Conservation (phyloP, 495 filamentous ascomycete species). For the Letharia lupina region DNA sequence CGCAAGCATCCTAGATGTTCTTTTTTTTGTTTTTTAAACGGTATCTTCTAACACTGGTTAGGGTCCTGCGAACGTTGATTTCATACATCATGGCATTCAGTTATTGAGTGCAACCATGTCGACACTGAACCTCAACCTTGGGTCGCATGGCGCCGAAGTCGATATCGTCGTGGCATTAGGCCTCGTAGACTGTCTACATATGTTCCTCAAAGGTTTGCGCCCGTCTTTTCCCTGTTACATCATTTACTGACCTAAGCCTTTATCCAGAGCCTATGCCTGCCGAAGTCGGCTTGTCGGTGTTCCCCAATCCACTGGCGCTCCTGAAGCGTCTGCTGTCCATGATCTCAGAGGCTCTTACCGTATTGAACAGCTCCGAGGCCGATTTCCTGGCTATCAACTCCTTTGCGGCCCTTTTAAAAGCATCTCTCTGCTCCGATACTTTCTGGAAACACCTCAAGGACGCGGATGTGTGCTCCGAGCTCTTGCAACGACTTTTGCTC, state of each 20-base stretch:
- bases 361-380: constrained; percentile 13
- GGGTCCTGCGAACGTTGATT: constrained; percentile 32
- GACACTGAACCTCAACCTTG: constrained; percentile 14
- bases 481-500: constrained; percentile 36
- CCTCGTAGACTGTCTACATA: constrained; percentile 28
- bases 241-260: constrained; percentile 16
- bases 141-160: constrained; percentile 15
- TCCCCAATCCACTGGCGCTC: constrained; percentile 26
- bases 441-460: constrained; percentile 54
- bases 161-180: constrained; percentile 18
- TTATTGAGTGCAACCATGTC: constrained; percentile 38
- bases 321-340: constrained; percentile 25
- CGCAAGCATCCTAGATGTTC: constrained; percentile 11
- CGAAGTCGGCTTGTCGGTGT: constrained; percentile 14
- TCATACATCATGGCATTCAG: constrained; percentile 39
- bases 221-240: constrained; percentile 16
- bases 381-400: constrained; percentile 41
- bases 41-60: constrained; percentile 20
- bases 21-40: neutral
- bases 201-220: constrained; percentile 33
- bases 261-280: constrained; percentile 20
- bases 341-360: constrained; percentile 9
- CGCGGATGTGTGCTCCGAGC: constrained; percentile 34
- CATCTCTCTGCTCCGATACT: constrained; percentile 46
- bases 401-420: constrained; percentile 58